phyloP scores from a whole-genome alignment of 2,329 filamentous ascomycete species.

The Talaromyces islandicus region DNA sequence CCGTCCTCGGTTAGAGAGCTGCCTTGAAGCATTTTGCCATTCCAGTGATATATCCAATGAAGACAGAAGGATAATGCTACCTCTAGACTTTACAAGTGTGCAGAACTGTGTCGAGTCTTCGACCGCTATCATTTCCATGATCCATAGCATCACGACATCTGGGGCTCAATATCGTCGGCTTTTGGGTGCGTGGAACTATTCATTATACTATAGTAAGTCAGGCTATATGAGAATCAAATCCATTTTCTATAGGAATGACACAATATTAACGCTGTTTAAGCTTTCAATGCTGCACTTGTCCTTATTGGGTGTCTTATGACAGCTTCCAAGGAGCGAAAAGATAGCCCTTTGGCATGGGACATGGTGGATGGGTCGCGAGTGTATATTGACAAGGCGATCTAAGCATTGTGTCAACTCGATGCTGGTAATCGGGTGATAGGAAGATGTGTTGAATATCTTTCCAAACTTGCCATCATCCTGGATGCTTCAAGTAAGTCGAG shows the following conservation, averaged over 20 bases:
- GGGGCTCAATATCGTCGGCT: slow-evolving; percentile 16
- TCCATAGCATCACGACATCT: slow-evolving; percentile 15
- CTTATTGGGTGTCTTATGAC: neutral
- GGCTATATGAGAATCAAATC: neutral
- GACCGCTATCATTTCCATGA: slow-evolving; percentile 22
- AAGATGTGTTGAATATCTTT: neutral
- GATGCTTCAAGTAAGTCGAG: neutral
- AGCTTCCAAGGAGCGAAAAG: neutral
- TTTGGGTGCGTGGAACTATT: slow-evolving; percentile 27
- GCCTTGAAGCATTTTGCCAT: slow-evolving; percentile 22
- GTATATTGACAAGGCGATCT: neutral
- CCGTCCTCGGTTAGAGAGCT: slow-evolving; percentile 34
- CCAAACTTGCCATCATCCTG: neutral
- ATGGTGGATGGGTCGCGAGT: neutral
- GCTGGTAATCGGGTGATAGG: neutral
- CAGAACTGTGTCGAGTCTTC: slow-evolving; percentile 28
- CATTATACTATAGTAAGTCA: slow-evolving; percentile 28
- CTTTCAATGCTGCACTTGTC: neutral
- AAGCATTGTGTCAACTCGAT: neutral
- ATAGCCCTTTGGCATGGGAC: neutral
- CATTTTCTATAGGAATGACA: neutral
- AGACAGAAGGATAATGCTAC: slow-evolving; percentile 16
- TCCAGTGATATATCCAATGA: neutral
- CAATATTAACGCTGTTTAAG: neutral
- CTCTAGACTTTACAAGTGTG: slow-evolving; percentile 28